Evolutionary conservation across 176 grass and related monocot genomes (phyloP).

Genomic region (Triticum timopheevii): DNA sequence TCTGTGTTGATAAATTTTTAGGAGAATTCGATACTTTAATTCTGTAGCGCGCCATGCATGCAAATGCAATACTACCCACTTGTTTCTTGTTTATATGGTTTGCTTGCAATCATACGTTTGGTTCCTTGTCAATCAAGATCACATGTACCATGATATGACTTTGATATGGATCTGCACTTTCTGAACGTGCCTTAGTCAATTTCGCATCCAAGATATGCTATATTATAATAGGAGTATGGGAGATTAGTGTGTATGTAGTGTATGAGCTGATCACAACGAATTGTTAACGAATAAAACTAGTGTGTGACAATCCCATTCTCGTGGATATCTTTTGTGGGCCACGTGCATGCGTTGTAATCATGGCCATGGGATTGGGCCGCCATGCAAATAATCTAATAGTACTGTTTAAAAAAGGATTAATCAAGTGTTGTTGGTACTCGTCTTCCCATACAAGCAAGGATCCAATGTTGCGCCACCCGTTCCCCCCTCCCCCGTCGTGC

Average conservation of each 20-base stretch:
- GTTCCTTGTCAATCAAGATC: background rate
- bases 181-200: constrained; percentile 3
- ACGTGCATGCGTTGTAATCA: constrained; percentile 24
- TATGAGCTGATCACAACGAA: background rate
- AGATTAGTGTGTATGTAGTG: background rate
- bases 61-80: background rate
- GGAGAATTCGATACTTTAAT: background rate
- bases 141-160: constrained; percentile 11
- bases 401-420: too few relatives aligned
- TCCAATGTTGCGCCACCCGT: constrained; percentile 1
- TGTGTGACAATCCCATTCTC: background rate
- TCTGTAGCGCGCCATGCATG: background rate
- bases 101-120: background rate
- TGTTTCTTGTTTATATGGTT: background rate
- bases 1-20: background rate
- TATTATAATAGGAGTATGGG: background rate
- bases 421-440: background rate
- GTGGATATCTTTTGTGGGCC: constrained; percentile 25
- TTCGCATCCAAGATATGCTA: background rate
- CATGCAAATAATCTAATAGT: background rate
- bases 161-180: constrained; percentile 17
- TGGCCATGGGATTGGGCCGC: background rate
- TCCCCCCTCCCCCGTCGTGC: too few relatives aligned
- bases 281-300: background rate
- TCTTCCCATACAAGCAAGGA: constrained; percentile 30